Evolutionary conservation across 345 rosid genomes (phyloP), one percentile per base, ranked within the genome.

Genomic region (Aquilaria sinensis): DNA sequence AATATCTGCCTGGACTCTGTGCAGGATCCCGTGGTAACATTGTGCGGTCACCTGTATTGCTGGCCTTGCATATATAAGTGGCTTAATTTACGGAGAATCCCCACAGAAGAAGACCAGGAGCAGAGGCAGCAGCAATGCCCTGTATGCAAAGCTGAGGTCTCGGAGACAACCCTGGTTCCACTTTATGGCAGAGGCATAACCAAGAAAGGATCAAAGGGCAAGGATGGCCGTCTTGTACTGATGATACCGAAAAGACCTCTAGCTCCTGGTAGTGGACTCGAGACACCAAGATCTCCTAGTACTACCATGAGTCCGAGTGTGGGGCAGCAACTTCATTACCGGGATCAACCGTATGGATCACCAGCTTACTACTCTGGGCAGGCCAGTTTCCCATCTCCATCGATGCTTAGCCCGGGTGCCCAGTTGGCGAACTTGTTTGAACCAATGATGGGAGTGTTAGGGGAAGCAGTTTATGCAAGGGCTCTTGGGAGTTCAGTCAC

Each of bases 51-150:
- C 66, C 87, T 94, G 60, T 94, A 76, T 69, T 94, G 99, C 67
- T 94, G 97, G 97, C 96, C 96, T 10, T 94, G 99, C 62, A 83
- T 90, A 43, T 88, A 94, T 85, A 85, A 73, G 69, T 93, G 98
- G 98, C 92, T 90, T 63, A 67, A 86, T 76, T 70, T 73, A 31
- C 83, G 74, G 48, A 68, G 63, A 56, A 53, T 63, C 31, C 70
- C 82, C 1, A 8, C 71, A 0, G 72, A 81, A 29, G 73, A 70
- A 10, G 51, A 60, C 47, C 66, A 72, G 23, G 77, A 75, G 53
- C 62, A 70, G 58, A 69, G 74, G 43, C 86, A 74, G 53, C 81
- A 68, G 49, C 83, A 81, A n/a, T 94, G 99, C 60, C 99, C 99
- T 23, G 97, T 90, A 51, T 94, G 99, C 80, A 90, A 85, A 77